phyloP scores from a whole-genome alignment of 73 alveolate genomes.

The Diophrys sp. region DNA sequence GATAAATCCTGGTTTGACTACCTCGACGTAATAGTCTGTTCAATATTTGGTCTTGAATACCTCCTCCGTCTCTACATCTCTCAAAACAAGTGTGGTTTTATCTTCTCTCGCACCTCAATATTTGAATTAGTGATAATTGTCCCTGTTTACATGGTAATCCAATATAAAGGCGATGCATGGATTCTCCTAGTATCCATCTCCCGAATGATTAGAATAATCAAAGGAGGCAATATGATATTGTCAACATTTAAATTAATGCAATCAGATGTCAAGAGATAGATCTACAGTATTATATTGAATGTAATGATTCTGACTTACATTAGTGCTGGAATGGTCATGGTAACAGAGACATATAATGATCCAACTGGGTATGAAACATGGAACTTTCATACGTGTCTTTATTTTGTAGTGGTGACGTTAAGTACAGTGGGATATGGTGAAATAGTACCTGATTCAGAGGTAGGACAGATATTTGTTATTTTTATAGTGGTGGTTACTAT shows the following conservation, averaged over 20 bases:
- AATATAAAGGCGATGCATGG: not conserved
- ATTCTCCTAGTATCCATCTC: constrained; percentile 19
- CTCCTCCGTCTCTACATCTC: constrained; percentile 27
- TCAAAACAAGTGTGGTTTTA: constrained; percentile 25
- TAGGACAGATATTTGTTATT: constrained; percentile 80
- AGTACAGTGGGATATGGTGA: constrained; percentile 97
- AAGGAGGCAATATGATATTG: constrained; percentile 6
- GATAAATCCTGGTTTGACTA: constrained; percentile 32
- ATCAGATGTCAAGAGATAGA: constrained; percentile 54
- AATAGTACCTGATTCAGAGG: constrained; percentile 62
- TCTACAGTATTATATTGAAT: constrained; percentile 34
- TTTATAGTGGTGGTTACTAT: constrained; percentile 75
- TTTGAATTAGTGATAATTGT: constrained; percentile 27
- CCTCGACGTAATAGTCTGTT: constrained; percentile 22
- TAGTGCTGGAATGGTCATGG: constrained; percentile 46
- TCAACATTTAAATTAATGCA: constrained; percentile 22
- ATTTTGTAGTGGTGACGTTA: constrained; percentile 83
- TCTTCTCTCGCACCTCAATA: constrained; percentile 17
- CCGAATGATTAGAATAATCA: constrained; percentile 25
- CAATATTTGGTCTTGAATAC: constrained; percentile 9
- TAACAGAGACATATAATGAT: constrained; percentile 32
- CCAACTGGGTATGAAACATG: not conserved
- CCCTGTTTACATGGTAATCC: constrained; percentile 17
- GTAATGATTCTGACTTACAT: constrained; percentile 41
- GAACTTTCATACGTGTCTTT: constrained; percentile 77